Evolutionary conservation across 768 basidiomycete species (phyloP).

Genomic region (Auriculariales sp.): DNA sequence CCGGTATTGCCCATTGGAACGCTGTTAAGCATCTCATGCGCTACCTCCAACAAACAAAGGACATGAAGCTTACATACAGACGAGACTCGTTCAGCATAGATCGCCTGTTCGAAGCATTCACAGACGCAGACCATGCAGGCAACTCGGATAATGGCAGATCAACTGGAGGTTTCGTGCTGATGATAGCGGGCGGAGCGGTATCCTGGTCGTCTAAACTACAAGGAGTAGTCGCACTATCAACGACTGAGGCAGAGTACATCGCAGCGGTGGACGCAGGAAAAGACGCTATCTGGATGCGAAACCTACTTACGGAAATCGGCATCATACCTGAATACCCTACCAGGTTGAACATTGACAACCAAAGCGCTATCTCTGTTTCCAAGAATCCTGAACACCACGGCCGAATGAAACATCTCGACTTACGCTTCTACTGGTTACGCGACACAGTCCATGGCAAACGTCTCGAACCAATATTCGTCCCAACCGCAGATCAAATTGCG

Average conservation of each 20-base stretch:
- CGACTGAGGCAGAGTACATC: slow-evolving; percentile 11
- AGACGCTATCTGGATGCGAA: too few species aligned
- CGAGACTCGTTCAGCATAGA: neutral
- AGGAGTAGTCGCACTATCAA: slow-evolving; percentile 9
- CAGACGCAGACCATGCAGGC: slow-evolving; percentile 5
- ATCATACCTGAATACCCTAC: too few species aligned
- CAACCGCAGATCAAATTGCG: too few species aligned
- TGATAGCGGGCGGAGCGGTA: slow-evolving; percentile 7
- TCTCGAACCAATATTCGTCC: too few species aligned
- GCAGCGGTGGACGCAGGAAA: too few species aligned
- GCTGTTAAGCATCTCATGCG: neutral
- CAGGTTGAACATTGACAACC: too few species aligned
- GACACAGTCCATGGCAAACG: too few species aligned
- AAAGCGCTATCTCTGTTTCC: too few species aligned
- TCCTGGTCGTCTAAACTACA: slow-evolving; percentile 12
- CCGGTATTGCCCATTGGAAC: neutral
- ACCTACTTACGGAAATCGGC: too few species aligned
- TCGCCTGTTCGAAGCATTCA: neutral
- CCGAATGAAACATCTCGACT: too few species aligned
- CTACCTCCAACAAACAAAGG: neutral
- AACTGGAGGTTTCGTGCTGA: slow-evolving; percentile 1
- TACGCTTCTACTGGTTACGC: too few species aligned
- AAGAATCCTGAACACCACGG: too few species aligned
- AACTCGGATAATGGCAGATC: slow-evolving; percentile 1
- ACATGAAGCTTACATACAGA: neutral